Evolutionary conservation across 2,329 filamentous ascomycete species (phyloP).

Genomic region (Venturia pyrina): DNA sequence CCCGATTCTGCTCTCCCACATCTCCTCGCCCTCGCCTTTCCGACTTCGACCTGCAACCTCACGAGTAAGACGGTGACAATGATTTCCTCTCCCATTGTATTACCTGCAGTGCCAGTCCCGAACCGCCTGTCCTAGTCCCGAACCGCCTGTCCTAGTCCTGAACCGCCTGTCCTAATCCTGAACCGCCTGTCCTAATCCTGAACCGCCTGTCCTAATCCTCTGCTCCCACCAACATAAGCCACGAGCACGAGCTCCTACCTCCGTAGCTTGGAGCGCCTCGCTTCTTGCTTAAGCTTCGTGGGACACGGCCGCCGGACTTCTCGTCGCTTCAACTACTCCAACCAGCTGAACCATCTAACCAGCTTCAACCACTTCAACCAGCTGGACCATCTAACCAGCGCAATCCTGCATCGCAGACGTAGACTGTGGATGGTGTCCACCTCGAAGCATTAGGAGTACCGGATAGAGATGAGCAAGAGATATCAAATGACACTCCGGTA

Average conservation of each 20-base stretch:
- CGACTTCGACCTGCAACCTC: too few species aligned
- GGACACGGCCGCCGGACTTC: not conserved
- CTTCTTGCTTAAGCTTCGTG: not conserved
- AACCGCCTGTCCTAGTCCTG: not conserved
- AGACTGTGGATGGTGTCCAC: not conserved
- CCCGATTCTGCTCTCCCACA: too few species aligned
- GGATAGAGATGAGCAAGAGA: constrained; percentile 3
- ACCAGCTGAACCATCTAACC: too few species aligned
- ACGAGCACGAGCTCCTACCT: not conserved
- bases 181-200: too few species aligned
- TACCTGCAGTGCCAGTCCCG: too few species aligned
- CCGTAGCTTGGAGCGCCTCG: not conserved
- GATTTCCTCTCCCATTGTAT: not conserved
- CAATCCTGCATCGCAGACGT: not conserved
- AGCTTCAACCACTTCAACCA: not conserved
- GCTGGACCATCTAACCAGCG: not conserved
- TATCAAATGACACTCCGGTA: constrained; percentile 1
- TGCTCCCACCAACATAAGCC: too few species aligned
- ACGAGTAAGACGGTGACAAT: not conserved
- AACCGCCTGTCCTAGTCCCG: not conserved
- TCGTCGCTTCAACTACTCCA: not conserved
- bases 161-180: not conserved
- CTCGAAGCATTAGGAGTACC: not conserved
- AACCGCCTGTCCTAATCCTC: too few species aligned
- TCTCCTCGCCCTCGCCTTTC: not conserved